These are phyloP conservation scores for Aspergillus carlsbadensis DNA, from an alignment of 495 filamentous ascomycete genomes.

Conservation along the genomic window DNA sequence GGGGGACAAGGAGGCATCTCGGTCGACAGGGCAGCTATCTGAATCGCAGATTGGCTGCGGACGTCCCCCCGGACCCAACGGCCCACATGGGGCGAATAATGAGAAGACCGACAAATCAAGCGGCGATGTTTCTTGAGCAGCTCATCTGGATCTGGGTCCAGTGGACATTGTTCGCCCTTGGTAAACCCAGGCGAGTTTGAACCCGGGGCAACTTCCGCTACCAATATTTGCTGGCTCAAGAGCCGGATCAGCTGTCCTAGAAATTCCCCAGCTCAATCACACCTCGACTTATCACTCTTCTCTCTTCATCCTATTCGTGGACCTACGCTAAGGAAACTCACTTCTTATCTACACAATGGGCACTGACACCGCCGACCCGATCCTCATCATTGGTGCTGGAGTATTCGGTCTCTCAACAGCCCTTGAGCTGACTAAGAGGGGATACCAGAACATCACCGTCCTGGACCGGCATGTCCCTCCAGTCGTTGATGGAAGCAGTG, in stretches of 20 bases:
- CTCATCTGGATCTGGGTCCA: no score
- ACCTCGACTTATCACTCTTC: background rate
- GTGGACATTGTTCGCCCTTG: no score
- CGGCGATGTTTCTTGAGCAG: no score
- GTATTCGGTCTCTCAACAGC: conserved; percentile 69
- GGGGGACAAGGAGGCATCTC: no score
- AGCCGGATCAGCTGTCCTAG: background rate
- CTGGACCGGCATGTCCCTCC: conserved; percentile 59
- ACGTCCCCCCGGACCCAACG: no score
- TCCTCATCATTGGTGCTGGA: conserved; percentile 70
- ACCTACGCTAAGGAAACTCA: background rate
- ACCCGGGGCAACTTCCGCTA: no score
- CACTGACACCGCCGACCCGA: conserved; percentile 33
- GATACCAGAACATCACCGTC: conserved; percentile 56
- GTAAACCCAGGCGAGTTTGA: no score
- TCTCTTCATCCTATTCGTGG: background rate
- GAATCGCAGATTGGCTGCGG: no score
- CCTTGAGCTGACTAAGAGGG: conserved; percentile 53
- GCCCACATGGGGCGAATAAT: no score
- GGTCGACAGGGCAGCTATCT: no score
- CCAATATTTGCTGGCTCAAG: background rate
- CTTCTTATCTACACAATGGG: background rate
- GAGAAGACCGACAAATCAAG: no score
- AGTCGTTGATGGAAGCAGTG: conserved; percentile 60
- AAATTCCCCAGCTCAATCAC: background rate